Evolutionary conservation across 768 basidiomycete species (phyloP).

Genomic region (Calocera cornea): DNA sequence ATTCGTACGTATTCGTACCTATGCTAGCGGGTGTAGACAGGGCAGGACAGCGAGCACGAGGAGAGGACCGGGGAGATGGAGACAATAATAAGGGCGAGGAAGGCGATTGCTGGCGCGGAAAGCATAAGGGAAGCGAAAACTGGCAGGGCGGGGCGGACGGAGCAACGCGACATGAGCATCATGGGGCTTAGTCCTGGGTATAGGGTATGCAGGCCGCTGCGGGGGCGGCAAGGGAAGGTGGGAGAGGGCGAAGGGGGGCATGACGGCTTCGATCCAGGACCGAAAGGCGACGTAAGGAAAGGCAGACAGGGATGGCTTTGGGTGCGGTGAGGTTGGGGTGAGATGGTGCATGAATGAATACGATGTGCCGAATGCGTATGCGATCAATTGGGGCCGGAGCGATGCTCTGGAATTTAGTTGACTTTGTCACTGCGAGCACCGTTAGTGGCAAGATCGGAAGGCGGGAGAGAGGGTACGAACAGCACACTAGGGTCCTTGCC

Average conservation of each 20-base stretch:
- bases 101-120: too few species aligned
- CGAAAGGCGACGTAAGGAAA: too few species aligned
- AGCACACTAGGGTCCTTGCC: neutral
- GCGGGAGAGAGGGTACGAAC: neutral
- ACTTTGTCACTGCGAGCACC: neutral
- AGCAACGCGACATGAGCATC: neutral
- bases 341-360: neutral
- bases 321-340: neutral
- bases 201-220: neutral
- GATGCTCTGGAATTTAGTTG: neutral
- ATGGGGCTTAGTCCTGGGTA: neutral
- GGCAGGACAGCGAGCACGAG: neutral
- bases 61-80: neutral
- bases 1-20: neutral
- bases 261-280: neutral
- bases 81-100: neutral
- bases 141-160: neutral
- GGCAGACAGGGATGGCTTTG: neutral
- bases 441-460: too few species aligned
- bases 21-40: neutral
- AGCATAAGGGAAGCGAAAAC: neutral
- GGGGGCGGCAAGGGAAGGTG: neutral
- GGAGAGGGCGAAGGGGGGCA: neutral
- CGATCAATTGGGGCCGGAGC: neutral
- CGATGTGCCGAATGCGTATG: neutral